Base-by-base conservation (phyloP, 305 asterid genomes). In the Fraxinus sp. region DNA sequence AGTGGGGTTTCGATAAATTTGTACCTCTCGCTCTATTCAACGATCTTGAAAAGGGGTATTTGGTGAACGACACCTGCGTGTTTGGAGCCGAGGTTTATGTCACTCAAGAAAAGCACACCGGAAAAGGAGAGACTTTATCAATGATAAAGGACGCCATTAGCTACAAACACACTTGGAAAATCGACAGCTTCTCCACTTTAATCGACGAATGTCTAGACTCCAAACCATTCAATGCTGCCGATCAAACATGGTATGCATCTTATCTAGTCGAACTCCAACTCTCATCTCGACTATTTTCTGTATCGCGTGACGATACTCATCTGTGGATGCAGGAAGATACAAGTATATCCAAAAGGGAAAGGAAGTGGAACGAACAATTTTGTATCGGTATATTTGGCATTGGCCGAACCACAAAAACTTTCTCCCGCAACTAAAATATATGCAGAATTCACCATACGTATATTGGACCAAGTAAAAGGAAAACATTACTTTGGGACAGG, bases 61-160 rank as follows among this genome's bases (percentile, higher is more conserved):
- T 91, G 49, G 84, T 88, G 1, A 66, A 89, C 2, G 94, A 91
- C 83, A 86, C 74, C 1, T 90, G 92, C 49, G 90, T 90, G 16
- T 89, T 91, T 78, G 97, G 94, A 57, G 93, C 92, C n/a, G 97
- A 92, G 76, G 88, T 91, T 32, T 91, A 90, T 35, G 87, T 91
- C 18, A 75, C 85, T 76, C 88, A 74, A 33, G 90, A 90, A 79
- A 88, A 82, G 49, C 81, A 78, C 76, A 82, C 83, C 0, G 94
- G 89, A 24, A 91, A 81, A 88, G 91, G 89, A 36, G 95, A 92
- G 46, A 81, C 71, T 83, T 80, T 92, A 74, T 84, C 89, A 7
- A 90, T 91, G 97, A 76, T 90, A 33, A 91, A 92, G 80, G 93
- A 90, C 68, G 85, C 93, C 44, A 57, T 86, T 70, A 52, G 76